phyloP scores from a whole-genome alignment of 371 early-diverging fungal species.

The Actinomortierella wolfii region DNA sequence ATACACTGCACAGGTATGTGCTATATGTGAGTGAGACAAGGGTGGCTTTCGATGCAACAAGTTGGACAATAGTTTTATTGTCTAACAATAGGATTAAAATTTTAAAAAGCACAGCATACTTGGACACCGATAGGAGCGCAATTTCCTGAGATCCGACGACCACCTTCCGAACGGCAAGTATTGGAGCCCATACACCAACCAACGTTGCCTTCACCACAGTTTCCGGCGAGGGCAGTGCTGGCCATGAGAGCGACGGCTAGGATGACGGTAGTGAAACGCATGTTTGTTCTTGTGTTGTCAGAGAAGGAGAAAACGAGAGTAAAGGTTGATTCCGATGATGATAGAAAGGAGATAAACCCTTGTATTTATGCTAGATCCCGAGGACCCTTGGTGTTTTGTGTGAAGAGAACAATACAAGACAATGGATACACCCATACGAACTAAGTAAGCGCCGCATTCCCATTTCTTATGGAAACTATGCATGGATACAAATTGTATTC shows the following conservation, averaged over 20 bases:
- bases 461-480: conserved; percentile 3
- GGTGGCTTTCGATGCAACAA: background rate
- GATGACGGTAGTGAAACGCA: conserved; percentile 11
- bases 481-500: conserved; percentile 6
- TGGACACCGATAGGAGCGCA: conserved; percentile 6
- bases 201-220: conserved; percentile 7
- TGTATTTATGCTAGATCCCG: conserved; percentile 4
- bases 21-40: too few species aligned
- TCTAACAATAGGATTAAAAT: background rate
- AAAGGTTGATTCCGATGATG: conserved; percentile 6
- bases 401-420: background rate
- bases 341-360: background rate
- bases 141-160: conserved; percentile 1
- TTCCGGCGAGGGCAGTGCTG: conserved; percentile 6
- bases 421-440: too few species aligned
- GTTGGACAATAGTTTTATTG: conserved; percentile 1
- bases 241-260: conserved; percentile 8
- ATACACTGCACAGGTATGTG: too few species aligned
- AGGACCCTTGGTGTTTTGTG: background rate
- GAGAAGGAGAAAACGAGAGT: conserved; percentile 3
- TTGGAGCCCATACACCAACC: conserved; percentile 1
- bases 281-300: conserved; percentile 8
- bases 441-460: conserved; percentile 7
- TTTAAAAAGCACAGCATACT: conserved; percentile 9
- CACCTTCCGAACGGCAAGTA: conserved; percentile 6